Base-by-base conservation (phyloP, 2,329 filamentous ascomycete genomes). In the Botryosphaeria agaves region DNA sequence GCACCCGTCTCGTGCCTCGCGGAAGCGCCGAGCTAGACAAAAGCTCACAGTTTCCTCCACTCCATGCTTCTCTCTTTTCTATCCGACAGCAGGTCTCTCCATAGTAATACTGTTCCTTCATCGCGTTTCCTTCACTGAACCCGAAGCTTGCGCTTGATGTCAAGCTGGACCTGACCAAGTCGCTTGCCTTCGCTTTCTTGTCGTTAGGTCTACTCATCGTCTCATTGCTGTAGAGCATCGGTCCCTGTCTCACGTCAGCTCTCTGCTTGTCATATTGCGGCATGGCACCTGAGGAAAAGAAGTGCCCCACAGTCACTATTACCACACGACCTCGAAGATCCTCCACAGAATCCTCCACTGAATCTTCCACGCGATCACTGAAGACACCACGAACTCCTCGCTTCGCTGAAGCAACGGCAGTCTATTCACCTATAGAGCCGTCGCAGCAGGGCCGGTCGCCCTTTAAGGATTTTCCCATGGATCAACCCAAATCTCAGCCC, bases 361-460 rank as follows among this genome's bases (percentile, higher is more conserved):
- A 37, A 25, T 53, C 49, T n/a, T 44, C 43, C 28, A 41, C 43
- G 33, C 47, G 48, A 5, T 59, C 58, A 29, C 45, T 64, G 39
- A 80, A 78, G 57, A 62, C 69, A 23, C 76, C 76, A 37, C 69
- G 80, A 46, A 77, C 76, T 42, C 76, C 80, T 44, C 75, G 80
- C 46, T 87, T 87, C 47, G 77, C 76, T 32, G 80, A 85, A 61
- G 79, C 78, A 26, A 87, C 80, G 18, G 69, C 77, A 17, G 73
- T 85, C 30, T 64, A 84, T 58, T 85, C 80, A 28, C 80, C 80
- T 25, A 61, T 83, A 45, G 76, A 84, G 36, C 59, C 57, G 29
- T 48, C 53, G 25, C 53, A 60, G 36, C 43, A 46, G 41, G 44
- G 42, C 23, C 51, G 51, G 34, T 62, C 64, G 18, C 70, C 72